A percentile compares a stretch with the other conserved stretches of the same genome.
Evolutionary conservation across 495 filamentous ascomycete species (phyloP).

Genomic region (Penicillium daleae): DNA sequence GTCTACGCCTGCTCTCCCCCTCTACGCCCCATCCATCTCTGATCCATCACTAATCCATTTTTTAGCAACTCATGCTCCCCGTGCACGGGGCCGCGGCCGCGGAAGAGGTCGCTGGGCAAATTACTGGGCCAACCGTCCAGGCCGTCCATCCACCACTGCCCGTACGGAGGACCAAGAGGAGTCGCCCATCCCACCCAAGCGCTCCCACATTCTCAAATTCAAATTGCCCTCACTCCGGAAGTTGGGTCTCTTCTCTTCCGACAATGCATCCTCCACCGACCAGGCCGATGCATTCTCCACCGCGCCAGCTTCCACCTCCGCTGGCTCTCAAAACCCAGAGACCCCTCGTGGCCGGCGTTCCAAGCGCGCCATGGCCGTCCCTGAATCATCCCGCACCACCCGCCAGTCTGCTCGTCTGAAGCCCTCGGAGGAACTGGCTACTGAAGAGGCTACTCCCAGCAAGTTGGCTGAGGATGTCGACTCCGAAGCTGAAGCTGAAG

Average conservation of each 20-base stretch:
- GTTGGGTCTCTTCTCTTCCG: neutral
- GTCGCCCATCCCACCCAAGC: slow-evolving; percentile 8
- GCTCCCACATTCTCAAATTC: slow-evolving; percentile 29
- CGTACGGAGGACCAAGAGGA: neutral
- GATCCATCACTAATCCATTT: slow-evolving; percentile 6
- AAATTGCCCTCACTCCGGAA: slow-evolving; percentile 20
- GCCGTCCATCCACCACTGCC: neutral
- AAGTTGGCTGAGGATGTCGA: slow-evolving; percentile 18
- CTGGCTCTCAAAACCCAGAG: slow-evolving; percentile 25
- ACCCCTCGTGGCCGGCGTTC: slow-evolving; percentile 26
- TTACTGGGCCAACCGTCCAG: slow-evolving; percentile 16
- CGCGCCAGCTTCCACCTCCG: slow-evolving; percentile 19
- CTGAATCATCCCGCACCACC: slow-evolving; percentile 45
- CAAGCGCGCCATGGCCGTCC: slow-evolving; percentile 30
- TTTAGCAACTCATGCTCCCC: slow-evolving; percentile 7
- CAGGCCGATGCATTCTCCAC: slow-evolving; percentile 3
- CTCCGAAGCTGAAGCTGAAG: slow-evolving; percentile 5
- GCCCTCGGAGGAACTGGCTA: slow-evolving; percentile 21
- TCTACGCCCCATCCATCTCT: neutral
- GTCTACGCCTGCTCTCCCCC: no score
- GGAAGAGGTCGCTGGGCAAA: slow-evolving; percentile 30
- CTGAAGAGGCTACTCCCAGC: slow-evolving; percentile 24
- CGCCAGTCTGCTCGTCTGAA: slow-evolving; percentile 44
- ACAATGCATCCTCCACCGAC: neutral
- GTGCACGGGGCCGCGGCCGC: slow-evolving; percentile 17